Base-by-base conservation (phyloP, 345 rosid species). In the Linum usitatissimum region DNA sequence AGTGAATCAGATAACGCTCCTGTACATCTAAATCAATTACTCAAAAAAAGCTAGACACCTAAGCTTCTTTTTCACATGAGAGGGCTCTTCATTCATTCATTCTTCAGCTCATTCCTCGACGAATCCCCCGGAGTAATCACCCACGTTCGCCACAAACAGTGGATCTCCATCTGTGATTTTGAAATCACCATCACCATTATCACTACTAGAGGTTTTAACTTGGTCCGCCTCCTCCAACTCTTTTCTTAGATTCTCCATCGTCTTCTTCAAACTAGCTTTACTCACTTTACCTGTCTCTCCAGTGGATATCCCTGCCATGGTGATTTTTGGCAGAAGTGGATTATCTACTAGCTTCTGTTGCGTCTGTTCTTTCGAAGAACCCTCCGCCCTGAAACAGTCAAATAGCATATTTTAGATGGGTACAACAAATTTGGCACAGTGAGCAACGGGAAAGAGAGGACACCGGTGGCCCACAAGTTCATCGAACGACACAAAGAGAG, bases 291-390 rank as follows among this genome's bases (percentile, higher is more conserved):
- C 94, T 18, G 80, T 80, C 23, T 90, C 96, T 51, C 86, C 86
- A 0, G 86, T 84, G 59, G 99, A 87, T 75, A 93, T 82, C 13
- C 99, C 99, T 6, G 90, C 96, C 99, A 93, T 90, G 31, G 97
- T 93, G 49, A 93, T 78, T 84, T 84, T 93, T 15, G 99, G 99
- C 73, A 93, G 88, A 68, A 87, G 86, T 61, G 96, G 97, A 67
- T 75, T 90, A 2, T 58, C 54, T 70, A 74, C 76, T 66, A 76
- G 55, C 68, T 80, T 78, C 42, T 65, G 79, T 55, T 64, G 77
- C 59, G 57, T 55, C 60, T 30, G 30, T 58, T 84, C 81, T 18
- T 57, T 66, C 20, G 74, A 62, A 14, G 76, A 57, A 40, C 39
- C 67, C 14, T 67, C 62, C 39, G 20, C 61, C 70, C 86, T 79